Conservation (phyloP, 2,329 filamentous ascomycete genomes). For the Colletotrichum tofieldiae region DNA sequence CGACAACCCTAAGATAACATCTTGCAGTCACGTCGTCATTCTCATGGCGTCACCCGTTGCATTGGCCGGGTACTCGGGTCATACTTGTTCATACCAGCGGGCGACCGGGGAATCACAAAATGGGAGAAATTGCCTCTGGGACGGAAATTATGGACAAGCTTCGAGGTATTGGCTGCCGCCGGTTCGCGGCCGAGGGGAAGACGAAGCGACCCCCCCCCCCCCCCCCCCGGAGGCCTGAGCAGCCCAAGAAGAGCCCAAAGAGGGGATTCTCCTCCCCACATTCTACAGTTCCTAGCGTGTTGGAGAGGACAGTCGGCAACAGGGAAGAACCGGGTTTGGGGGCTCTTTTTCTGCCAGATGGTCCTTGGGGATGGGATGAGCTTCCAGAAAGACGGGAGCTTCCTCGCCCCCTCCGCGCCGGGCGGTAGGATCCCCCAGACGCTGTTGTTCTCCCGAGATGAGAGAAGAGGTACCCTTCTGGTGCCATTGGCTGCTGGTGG, state of each 20-base stretch:
- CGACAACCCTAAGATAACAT: neutral
- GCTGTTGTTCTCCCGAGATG: constrained; percentile 23
- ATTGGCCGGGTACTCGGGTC: neutral
- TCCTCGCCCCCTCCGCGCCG: constrained; percentile 17
- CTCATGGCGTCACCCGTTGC: neutral
- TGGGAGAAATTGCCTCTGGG: neutral
- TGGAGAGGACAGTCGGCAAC: constrained; percentile 5
- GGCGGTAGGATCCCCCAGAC: constrained; percentile 13
- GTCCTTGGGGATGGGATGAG: neutral
- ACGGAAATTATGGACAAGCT: constrained; percentile 6
- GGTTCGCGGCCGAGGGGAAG: neutral
- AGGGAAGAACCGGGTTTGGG: constrained; percentile 25
- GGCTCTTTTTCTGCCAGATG: neutral
- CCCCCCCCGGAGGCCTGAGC: constrained; percentile 18
- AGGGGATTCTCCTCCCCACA: constrained; percentile 26
- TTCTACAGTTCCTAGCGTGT: constrained; percentile 23
- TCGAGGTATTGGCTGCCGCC: neutral
- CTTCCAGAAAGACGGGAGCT: constrained; percentile 32
- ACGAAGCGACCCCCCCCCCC: constrained; percentile 1
- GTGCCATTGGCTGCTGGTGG: neutral
- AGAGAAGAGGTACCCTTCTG: constrained; percentile 15
- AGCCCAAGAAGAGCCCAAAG: neutral
- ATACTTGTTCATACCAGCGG: neutral
- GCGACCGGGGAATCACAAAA: neutral
- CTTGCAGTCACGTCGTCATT: neutral